These are phyloP conservation scores for Cystobasidium tubakii DNA, from an alignment of 768 basidiomycete genomes.

Conservation along the genomic window DNA sequence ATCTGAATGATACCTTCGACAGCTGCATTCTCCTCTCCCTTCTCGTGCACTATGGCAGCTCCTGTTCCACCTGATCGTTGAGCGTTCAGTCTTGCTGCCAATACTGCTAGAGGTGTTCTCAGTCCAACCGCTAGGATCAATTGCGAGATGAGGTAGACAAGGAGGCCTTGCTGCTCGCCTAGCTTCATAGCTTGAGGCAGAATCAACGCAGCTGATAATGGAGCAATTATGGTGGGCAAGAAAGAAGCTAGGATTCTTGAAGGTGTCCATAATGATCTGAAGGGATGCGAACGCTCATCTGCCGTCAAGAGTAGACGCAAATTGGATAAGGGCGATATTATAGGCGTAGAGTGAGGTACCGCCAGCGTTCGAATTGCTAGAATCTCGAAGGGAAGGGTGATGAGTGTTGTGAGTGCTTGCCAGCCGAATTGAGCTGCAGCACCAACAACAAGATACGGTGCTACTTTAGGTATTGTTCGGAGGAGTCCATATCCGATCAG, in stretches of 20 bases:
- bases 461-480: constrained; percentile 2
- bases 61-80: constrained; percentile 25
- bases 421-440: constrained; percentile 24
- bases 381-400: constrained; percentile 26
- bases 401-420: constrained; percentile 28
- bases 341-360: constrained; percentile 14
- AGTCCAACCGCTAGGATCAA: constrained; percentile 22
- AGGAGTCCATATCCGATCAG: constrained; percentile 25
- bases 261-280: constrained; percentile 21
- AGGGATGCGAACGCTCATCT: constrained; percentile 21
- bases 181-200: constrained; percentile 9
- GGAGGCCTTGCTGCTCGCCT: constrained; percentile 4
- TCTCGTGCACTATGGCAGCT: constrained; percentile 28
- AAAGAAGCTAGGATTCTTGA: constrained; percentile 29
- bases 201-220: constrained; percentile 16
- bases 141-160: constrained; percentile 18
- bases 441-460: constrained; percentile 13
- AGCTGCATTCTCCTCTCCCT: constrained; percentile 13
- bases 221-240: constrained; percentile 20
- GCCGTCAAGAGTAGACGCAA: constrained; percentile 23
- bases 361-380: constrained; percentile 19
- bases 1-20: constrained; percentile 23
- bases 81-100: constrained; percentile 16
- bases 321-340: constrained; percentile 19
- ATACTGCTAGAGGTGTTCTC: constrained; percentile 25